Evolutionary conservation across 1,139 yeast genomes (phyloP), one percentile per base, ranked within the genome.

Genomic region (Candida sp.): DNA sequence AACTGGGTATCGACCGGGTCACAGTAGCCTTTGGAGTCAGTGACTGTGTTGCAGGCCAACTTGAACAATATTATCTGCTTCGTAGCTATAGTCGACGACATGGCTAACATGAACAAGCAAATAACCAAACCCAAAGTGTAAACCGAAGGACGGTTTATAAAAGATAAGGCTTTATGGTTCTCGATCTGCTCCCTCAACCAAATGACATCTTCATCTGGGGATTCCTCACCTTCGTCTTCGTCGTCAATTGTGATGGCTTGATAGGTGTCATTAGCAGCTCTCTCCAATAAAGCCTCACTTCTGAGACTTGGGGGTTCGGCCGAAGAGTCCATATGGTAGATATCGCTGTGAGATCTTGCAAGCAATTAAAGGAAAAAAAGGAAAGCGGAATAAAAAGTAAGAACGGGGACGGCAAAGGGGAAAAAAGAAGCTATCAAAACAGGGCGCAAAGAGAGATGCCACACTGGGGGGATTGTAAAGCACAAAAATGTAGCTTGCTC

Each of bases 131-230:
- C 66, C 32, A 74, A 60, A 61, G 65, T 61, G 44, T 64, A 56
- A 32, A 73, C 64, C 7, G 73, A 66, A 5, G 80, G 79, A 39
- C 78, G 57, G 41, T 58, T 61, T 42, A 66, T 56, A 77, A 78
- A 74, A 50, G 65, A 73, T 28, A 68, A 55, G 2, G 63, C 48
- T 56, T 70, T 68, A 55, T 73, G 69, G 34, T 57, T 52, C n/a
- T 54, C 37, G 23, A 75, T 58, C 52, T 75, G 78, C 52, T 73
- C 75, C 12, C 75, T 57, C 27, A 74, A 58, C 77, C 78, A 73
- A 2, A 63, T 40, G 3, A 70, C 68, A 50, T 72, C 78, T 47
- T 72, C 77, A 35, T 49, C 51, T 33, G 63, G 59, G n/a, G 66
- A 68, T 7, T 66, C 68, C 25, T 62, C 68, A 31, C 65, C 66